These are phyloP conservation scores for Penicillium sp. DNA, from an alignment of 2,329 filamentous ascomycete species.

Conservation along the genomic window DNA sequence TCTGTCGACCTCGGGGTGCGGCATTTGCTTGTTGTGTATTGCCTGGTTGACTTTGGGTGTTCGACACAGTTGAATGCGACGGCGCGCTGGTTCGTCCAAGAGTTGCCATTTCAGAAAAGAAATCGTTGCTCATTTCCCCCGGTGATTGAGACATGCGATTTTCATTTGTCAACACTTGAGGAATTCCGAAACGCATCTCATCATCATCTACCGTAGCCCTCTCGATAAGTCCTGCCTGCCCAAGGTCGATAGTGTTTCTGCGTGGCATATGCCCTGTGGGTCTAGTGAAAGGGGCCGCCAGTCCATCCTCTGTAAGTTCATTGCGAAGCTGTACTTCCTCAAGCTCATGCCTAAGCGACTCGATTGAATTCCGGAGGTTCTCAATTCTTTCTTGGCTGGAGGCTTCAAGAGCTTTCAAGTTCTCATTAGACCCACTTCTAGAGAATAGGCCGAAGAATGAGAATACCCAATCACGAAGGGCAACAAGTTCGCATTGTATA, in stretches of 20 bases:
- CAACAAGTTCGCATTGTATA: conserved; percentile 39
- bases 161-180: conserved; percentile 35
- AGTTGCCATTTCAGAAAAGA: conserved; percentile 34
- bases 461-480: conserved; percentile 37
- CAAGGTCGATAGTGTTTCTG: conserved; percentile 15
- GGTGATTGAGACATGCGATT: conserved; percentile 45
- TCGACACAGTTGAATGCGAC: conserved; percentile 17
- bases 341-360: conserved; percentile 36
- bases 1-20: conserved; percentile 24
- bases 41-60: conserved; percentile 18
- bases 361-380: conserved; percentile 34
- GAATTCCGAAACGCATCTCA: conserved; percentile 14
- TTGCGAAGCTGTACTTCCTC: conserved; percentile 23
- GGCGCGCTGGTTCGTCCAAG: conserved; percentile 27
- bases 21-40: conserved; percentile 13
- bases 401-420: conserved; percentile 15
- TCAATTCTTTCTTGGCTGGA: conserved; percentile 31
- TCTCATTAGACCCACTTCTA: conserved; percentile 17
- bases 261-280: conserved; percentile 22
- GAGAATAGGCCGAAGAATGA: conserved; percentile 34
- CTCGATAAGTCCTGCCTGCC: conserved; percentile 14
- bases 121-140: conserved; percentile 40
- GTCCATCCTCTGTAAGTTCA: conserved; percentile 16
- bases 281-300: conserved; percentile 14
- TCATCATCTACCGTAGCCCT: conserved; percentile 7